Evolutionary conservation across 306 rosid species (phyloP).

Genomic region (Malus fusca): DNA sequence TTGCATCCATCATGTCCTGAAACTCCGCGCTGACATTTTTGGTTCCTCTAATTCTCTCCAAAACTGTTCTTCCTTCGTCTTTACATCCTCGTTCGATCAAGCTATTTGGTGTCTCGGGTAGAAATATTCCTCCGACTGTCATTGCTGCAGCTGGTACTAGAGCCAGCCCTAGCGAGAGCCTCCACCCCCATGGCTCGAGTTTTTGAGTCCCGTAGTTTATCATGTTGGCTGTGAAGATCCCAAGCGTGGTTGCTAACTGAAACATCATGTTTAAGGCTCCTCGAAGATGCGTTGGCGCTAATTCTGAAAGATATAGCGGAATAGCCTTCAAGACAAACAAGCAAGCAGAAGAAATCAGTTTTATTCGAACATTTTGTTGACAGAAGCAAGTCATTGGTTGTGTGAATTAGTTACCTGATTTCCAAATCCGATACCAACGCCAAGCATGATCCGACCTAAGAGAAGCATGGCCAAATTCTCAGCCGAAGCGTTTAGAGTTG

Average conservation of each 20-base stretch:
- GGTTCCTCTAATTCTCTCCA: slow-evolving; percentile 72
- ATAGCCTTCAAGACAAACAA: slow-evolving; percentile 55
- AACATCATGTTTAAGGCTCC: slow-evolving; percentile 94
- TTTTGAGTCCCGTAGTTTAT: slow-evolving; percentile 75
- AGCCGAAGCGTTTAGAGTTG: slow-evolving; percentile 62
- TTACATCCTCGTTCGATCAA: slow-evolving; percentile 53
- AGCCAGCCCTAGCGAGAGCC: slow-evolving; percentile 85
- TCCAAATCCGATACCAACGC: slow-evolving; percentile 92
- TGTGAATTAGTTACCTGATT: slow-evolving; percentile 52
- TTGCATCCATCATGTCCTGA: slow-evolving; percentile 77
- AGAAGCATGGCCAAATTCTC: slow-evolving; percentile 62
- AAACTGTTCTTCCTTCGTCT: slow-evolving; percentile 54
- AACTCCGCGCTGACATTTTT: slow-evolving; percentile 66
- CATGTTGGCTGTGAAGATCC: slow-evolving; percentile 89
- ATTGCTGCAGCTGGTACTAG: slow-evolving; percentile 58
- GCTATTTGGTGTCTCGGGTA: slow-evolving; percentile 95
- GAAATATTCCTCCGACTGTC: slow-evolving; percentile 73
- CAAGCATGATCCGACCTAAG: slow-evolving; percentile 83
- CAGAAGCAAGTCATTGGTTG: neutral
- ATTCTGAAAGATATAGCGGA: slow-evolving; percentile 86
- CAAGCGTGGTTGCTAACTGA: slow-evolving; percentile 83
- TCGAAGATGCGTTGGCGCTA: slow-evolving; percentile 91
- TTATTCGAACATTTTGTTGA: neutral
- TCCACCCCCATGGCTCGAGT: slow-evolving; percentile 85
- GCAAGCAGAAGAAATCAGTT: neutral